These are phyloP conservation scores for Pelargonium citronellum DNA, from an alignment of 441 rosid species.

Conservation along the genomic window DNA sequence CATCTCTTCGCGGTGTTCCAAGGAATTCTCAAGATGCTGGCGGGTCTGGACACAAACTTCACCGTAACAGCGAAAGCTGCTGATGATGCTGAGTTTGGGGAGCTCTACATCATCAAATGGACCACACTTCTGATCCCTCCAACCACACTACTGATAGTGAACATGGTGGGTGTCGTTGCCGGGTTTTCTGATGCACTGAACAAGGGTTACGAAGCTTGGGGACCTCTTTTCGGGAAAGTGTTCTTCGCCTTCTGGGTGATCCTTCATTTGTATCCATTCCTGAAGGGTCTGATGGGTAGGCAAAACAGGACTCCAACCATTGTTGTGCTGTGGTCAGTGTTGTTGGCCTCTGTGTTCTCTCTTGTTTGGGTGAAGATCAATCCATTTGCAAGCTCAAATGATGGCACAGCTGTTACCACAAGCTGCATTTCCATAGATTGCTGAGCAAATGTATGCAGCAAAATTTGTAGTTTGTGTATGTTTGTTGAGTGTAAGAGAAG, in stretches of 20 bases:
- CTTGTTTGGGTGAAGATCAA: constrained; percentile 87
- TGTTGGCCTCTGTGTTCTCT: constrained; percentile 73
- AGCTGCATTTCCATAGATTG: constrained; percentile 79
- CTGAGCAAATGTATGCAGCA: constrained; percentile 23
- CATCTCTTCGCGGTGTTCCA: constrained; percentile 92
- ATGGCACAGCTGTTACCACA: constrained; percentile 40
- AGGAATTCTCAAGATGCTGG: constrained; percentile 89
- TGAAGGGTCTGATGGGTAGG: constrained; percentile 78
- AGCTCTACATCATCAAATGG: constrained; percentile 90
- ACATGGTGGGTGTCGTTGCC: constrained; percentile 69
- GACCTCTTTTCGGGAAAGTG: constrained; percentile 78
- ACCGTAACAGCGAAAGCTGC: constrained; percentile 90
- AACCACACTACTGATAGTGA: constrained; percentile 61
- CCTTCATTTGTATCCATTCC: constrained; percentile 90
- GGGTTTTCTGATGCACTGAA: constrained; percentile 86
- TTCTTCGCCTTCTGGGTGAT: constrained; percentile 94
- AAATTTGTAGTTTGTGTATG: no score
- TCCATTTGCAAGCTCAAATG: constrained; percentile 54
- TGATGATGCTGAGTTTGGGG: constrained; percentile 83
- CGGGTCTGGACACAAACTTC: constrained; percentile 85
- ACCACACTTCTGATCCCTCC: constrained; percentile 83
- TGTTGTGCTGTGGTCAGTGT: constrained; percentile 82
- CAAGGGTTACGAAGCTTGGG: constrained; percentile 94
- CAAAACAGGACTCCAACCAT: constrained; percentile 83
- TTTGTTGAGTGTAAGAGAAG: no score